A percentile compares a stretch with the other conserved stretches of the same genome.
Evolutionary conservation across 371 early-diverging fungal genomes (phyloP).

Genomic region (Apophysomyces sp.): DNA sequence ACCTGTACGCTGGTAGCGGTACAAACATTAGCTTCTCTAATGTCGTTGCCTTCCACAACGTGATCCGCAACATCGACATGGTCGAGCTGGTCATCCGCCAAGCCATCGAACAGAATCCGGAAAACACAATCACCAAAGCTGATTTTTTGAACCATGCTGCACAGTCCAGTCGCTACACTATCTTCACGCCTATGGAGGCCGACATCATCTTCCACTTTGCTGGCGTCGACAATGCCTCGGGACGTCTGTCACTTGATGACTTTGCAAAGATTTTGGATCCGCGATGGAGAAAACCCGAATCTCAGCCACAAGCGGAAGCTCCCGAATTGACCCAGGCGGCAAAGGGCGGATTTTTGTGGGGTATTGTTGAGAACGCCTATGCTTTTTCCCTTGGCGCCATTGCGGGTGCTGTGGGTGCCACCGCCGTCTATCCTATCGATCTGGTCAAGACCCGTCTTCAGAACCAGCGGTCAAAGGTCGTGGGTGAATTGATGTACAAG

Average conservation of each 20-base stretch:
- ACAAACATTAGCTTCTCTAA: conserved; percentile 63
- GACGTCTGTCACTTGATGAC: conserved; percentile 55
- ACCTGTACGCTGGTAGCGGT: conserved; percentile 53
- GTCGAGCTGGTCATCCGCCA: conserved; percentile 63
- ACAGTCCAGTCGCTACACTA: conserved; percentile 58
- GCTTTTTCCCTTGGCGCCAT: conserved; percentile 87
- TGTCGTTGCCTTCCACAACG: conserved; percentile 73
- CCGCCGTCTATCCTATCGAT: conserved; percentile 96
- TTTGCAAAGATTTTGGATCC: conserved; percentile 69
- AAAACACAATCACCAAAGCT: conserved; percentile 59
- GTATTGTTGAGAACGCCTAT: conserved; percentile 50
- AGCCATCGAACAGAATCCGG: conserved; percentile 54
- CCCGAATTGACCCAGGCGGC: conserved; percentile 7
- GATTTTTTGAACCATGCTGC: conserved; percentile 66
- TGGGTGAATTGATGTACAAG: conserved; percentile 91
- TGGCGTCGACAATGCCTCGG: conserved; percentile 59
- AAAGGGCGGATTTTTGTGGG: conserved; percentile 33
- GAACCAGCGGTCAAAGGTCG: conserved; percentile 92
- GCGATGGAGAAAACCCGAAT: conserved; percentile 52
- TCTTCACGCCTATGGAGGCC: conserved; percentile 83
- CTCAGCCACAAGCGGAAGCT: conserved; percentile 1
- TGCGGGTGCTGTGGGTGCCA: conserved; percentile 96
- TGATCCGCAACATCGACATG: conserved; percentile 74
- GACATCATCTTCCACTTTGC: conserved; percentile 83
- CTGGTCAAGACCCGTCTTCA: conserved; percentile 98